Evolutionary conservation across 2,329 filamentous ascomycete genomes (phyloP).

Genomic region (Juglanconis juglandina): DNA sequence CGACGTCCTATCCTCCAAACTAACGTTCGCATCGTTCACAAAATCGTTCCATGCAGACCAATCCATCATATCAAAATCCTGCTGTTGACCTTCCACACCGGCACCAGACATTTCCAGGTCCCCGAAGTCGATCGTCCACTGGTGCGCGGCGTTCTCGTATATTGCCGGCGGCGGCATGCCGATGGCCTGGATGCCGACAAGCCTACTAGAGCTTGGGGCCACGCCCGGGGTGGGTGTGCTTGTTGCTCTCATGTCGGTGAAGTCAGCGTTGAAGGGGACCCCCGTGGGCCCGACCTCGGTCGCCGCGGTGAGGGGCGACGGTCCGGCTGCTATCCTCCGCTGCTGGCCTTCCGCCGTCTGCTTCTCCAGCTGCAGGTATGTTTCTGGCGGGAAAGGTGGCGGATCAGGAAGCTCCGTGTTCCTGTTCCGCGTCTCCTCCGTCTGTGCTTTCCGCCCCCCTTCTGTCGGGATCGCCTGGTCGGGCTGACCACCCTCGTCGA

Average conservation of each 20-base stretch:
- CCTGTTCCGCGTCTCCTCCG: not conserved
- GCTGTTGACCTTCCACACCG: slow-evolving; percentile 20
- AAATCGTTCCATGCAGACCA: slow-evolving; percentile 45
- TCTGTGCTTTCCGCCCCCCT: too few species aligned
- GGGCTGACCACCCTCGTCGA: slow-evolving; percentile 9
- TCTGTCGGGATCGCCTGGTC: too few species aligned
- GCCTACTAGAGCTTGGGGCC: not conserved
- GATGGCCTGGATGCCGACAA: not conserved
- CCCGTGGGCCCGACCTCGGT: slow-evolving; percentile 7
- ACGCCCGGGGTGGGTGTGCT: not conserved
- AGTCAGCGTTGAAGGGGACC: slow-evolving; percentile 5
- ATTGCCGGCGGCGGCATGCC: not conserved
- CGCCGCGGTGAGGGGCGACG: not conserved
- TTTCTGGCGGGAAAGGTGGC: not conserved
- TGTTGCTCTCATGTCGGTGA: not conserved
- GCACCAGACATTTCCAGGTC: slow-evolving; percentile 3
- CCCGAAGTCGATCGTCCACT: slow-evolving; percentile 13
- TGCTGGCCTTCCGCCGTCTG: not conserved
- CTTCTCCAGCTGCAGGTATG: not conserved
- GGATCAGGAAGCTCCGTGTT: not conserved
- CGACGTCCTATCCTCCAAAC: slow-evolving; percentile 9
- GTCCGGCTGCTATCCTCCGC: not conserved
- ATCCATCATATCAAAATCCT: slow-evolving; percentile 29
- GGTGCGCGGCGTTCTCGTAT: slow-evolving; percentile 2
- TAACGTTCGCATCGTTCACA: slow-evolving; percentile 33